Evolutionary conservation across 2,329 filamentous ascomycete genomes (phyloP).

Genomic region (Penicillium sp.): DNA sequence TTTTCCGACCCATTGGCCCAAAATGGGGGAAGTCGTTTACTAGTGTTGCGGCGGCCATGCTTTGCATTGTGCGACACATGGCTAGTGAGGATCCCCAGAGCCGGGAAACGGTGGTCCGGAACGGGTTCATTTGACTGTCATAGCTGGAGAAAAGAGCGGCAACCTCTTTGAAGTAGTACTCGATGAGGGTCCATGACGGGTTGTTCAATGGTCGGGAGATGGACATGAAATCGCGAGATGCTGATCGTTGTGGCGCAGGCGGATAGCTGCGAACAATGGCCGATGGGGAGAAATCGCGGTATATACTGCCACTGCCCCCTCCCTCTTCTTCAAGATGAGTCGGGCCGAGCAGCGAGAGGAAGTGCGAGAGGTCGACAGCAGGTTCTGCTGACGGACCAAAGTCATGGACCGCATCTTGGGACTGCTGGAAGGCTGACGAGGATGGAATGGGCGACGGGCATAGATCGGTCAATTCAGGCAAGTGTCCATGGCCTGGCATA

Average conservation of each 20-base stretch:
- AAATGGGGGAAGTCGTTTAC: slow-evolving; percentile 62
- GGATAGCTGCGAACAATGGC: slow-evolving; percentile 39
- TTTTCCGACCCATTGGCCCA: slow-evolving; percentile 54
- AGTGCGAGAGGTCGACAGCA: slow-evolving; percentile 24
- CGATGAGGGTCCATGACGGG: slow-evolving; percentile 60
- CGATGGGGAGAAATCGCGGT: slow-evolving; percentile 36
- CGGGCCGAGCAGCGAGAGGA: slow-evolving; percentile 33
- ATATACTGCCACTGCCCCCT: slow-evolving; percentile 12
- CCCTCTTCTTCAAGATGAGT: slow-evolving; percentile 17
- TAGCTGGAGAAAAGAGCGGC: slow-evolving; percentile 67
- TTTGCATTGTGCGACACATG: slow-evolving; percentile 65
- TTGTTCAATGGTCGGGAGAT: slow-evolving; percentile 50
- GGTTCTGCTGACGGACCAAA: slow-evolving; percentile 25
- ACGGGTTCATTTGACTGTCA: slow-evolving; percentile 65
- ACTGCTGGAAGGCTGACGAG: slow-evolving; percentile 19
- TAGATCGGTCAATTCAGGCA: slow-evolving; percentile 40
- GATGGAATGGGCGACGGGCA: slow-evolving; percentile 29
- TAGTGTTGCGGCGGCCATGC: slow-evolving; percentile 66
- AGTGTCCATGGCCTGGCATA: slow-evolving; percentile 29
- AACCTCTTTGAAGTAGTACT: slow-evolving; percentile 68
- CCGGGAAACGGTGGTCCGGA: slow-evolving; percentile 61
- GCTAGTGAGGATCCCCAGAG: slow-evolving; percentile 63
- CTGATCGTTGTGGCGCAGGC: slow-evolving; percentile 23
- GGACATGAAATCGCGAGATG: slow-evolving; percentile 35
- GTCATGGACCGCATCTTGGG: slow-evolving; percentile 20